phyloP scores from a whole-genome alignment of 2,329 filamentous ascomycete species.

The Graphiopsis chlorocephala region DNA sequence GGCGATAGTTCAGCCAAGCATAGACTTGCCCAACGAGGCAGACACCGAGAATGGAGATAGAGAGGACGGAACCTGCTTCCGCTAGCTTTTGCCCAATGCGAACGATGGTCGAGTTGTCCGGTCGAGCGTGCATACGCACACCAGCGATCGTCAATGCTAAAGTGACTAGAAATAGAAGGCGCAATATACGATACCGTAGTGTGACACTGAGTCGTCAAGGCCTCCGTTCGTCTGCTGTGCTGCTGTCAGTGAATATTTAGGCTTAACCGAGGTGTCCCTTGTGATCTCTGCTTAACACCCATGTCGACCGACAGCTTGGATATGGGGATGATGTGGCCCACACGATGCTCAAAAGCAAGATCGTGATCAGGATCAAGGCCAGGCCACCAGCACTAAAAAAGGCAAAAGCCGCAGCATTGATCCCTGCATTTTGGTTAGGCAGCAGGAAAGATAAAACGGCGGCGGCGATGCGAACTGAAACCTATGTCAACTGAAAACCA shows the following conservation, averaged over 20 bases:
- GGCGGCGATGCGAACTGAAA: slow-evolving; percentile 2
- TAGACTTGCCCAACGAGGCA: background rate
- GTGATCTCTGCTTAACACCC: background rate
- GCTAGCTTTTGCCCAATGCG: background rate
- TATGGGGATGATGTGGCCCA: background rate
- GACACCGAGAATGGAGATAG: background rate
- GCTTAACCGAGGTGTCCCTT: background rate
- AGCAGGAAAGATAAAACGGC: background rate
- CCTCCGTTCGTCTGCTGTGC: background rate
- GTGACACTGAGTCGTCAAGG: background rate
- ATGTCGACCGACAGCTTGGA: background rate
- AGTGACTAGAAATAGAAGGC: background rate
- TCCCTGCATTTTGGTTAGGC: background rate
- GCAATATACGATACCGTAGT: slow-evolving; percentile 9
- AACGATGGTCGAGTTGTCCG: background rate
- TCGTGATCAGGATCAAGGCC: background rate
- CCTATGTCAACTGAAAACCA: background rate
- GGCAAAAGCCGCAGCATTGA: slow-evolving; percentile 4
- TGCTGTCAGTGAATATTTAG: background rate
- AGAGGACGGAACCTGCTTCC: background rate
- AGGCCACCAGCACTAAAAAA: background rate
- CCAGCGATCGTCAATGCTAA: slow-evolving; percentile 5
- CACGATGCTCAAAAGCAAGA: background rate
- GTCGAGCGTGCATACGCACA: slow-evolving; percentile 5
- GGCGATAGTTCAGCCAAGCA: background rate